phyloP scores from a whole-genome alignment of 768 basidiomycete genomes.

The Russula dissimulans region DNA sequence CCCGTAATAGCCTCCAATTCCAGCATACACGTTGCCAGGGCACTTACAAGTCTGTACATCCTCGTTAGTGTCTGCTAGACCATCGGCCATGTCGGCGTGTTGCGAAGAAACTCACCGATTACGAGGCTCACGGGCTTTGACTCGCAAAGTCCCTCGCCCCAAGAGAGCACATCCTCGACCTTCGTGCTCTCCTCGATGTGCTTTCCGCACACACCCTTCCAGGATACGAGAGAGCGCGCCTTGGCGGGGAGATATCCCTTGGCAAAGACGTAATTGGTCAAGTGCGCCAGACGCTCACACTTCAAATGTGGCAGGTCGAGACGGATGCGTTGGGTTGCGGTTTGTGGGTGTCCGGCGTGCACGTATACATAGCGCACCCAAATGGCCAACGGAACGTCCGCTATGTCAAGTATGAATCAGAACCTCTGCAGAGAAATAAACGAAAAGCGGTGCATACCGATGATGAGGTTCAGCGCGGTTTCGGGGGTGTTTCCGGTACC shows the following conservation, averaged over 20 bases:
- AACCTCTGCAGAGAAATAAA: not conserved
- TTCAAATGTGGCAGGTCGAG: constrained; percentile 27
- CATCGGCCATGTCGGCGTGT: not conserved
- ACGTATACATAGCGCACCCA: constrained; percentile 40
- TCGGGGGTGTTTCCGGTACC: constrained; percentile 37
- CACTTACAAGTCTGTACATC: not conserved
- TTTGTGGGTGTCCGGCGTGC: constrained; percentile 26
- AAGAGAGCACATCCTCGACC: constrained; percentile 24
- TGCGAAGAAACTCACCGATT: constrained; percentile 25
- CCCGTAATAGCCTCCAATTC: not conserved
- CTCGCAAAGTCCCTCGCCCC: constrained; percentile 29
- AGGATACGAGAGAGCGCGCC: constrained; percentile 32
- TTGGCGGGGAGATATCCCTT: constrained; percentile 32
- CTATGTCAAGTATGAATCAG: constrained; percentile 21
- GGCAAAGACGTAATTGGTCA: constrained; percentile 40
- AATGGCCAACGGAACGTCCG: constrained; percentile 32
- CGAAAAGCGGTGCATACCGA: constrained; percentile 27
- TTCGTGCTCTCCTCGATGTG: constrained; percentile 25
- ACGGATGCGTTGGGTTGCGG: constrained; percentile 37
- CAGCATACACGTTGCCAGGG: not conserved
- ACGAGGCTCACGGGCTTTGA: constrained; percentile 31
- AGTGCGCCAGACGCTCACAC: constrained; percentile 35
- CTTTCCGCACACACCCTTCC: constrained; percentile 33
- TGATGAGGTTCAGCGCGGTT: constrained; percentile 35
- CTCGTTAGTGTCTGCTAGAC: not conserved